Conservation (phyloP, 2,329 filamentous ascomycete species). For the Xylaria hypoxylon region DNA sequence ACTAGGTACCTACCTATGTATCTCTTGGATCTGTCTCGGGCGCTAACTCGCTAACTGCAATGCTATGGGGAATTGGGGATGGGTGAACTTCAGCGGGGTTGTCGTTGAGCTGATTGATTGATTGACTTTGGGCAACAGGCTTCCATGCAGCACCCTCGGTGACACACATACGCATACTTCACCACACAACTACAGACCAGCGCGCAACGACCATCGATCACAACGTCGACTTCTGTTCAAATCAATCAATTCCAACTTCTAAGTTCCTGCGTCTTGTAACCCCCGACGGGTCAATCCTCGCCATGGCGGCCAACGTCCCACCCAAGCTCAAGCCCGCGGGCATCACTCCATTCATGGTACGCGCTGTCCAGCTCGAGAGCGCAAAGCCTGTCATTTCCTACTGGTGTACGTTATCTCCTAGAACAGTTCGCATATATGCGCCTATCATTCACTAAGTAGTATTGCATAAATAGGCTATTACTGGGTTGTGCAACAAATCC, state of each 20-base stretch:
- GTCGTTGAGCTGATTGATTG: neutral
- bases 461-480: constrained; percentile 74
- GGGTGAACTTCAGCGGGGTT: constrained; percentile 44
- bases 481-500: constrained; percentile 92
- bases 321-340: constrained; percentile 81
- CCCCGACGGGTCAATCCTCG: neutral
- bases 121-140: constrained; percentile 19
- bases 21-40: no score
- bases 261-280: neutral
- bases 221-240: neutral
- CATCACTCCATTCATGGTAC: constrained; percentile 83
- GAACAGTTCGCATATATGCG: neutral
- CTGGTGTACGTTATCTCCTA: constrained; percentile 77
- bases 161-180: neutral
- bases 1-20: no score
- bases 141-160: constrained; percentile 12
- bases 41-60: constrained; percentile 32
- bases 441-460: neutral
- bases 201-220: constrained; percentile 4
- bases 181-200: neutral
- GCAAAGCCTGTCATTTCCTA: constrained; percentile 91
- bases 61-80: constrained; percentile 10
- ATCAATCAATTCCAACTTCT: neutral
- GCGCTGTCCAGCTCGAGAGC: constrained; percentile 85
- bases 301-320: constrained; percentile 80